phyloP scores from a whole-genome alignment of 305 asterid species.

The Solanum hybrid region DNA sequence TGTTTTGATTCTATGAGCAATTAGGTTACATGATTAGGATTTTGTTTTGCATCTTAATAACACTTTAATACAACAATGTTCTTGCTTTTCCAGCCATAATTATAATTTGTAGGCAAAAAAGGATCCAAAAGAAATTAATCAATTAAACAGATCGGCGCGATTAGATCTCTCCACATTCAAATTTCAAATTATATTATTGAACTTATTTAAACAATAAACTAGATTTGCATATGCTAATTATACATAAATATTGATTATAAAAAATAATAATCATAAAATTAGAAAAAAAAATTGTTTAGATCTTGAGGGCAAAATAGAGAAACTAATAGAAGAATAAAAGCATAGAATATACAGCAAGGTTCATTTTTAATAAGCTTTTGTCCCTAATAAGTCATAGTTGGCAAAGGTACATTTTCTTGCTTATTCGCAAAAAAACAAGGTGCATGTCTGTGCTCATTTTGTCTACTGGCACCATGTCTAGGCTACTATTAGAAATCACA shows the following conservation, averaged over 20 bases:
- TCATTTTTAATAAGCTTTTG: conserved; percentile 5
- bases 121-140: conserved; percentile 4
- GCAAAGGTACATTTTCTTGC: conserved; percentile 23
- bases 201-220: background rate
- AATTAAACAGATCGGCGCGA: background rate
- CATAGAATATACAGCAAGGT: conserved; percentile 15
- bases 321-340: background rate
- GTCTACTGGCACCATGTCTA: conserved; percentile 17
- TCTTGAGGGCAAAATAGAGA: conserved; percentile 14
- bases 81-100: conserved; percentile 6
- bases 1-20: conserved; percentile 33
- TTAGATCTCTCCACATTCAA: conserved; percentile 12
- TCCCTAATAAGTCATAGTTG: conserved; percentile 15
- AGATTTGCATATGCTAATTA: background rate
- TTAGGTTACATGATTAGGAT: conserved; percentile 13
- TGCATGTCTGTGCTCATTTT: conserved; percentile 3
- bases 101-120: background rate
- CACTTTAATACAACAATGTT: conserved; percentile 10
- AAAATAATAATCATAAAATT: background rate
- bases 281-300: background rate
- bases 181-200: background rate
- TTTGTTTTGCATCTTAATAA: conserved; percentile 18
- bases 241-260: background rate
- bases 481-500: background rate
- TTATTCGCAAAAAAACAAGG: background rate